Evolutionary conservation across 768 basidiomycete species (phyloP), one percentile per base, ranked within the genome.

Genomic region (Glaciozyma martinii): DNA sequence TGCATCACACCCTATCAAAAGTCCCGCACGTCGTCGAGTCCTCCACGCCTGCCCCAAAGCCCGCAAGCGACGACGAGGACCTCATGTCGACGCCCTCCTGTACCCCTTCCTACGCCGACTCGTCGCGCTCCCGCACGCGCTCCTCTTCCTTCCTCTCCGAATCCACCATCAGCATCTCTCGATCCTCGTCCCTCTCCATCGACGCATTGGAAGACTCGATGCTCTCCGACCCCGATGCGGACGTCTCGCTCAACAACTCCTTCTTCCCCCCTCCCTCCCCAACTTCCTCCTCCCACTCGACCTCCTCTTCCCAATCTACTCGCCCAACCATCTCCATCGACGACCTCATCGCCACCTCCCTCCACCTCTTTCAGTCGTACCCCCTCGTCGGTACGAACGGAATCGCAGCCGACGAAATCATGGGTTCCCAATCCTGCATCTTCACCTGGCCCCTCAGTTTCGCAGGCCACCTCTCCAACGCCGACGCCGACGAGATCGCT

Each of bases 1-100:
- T 79, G 0, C 78, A 79, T 65, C 76, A 78, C 0, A 72, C 76
- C 1, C 74, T 80, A 23, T 71, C 71, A 3, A 72, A 71, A 44
- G 64, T 72, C 0, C 73, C 73, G 12, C 52, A 59, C 19, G 47
- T 74, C 16, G 40, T 47, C 43, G 15, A 43, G 46, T 5, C 47
- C 61, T 7, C 56, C 44, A 16, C 33, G 50, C 44, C 40, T 29
- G 1, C 50, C 60, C 6, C 37, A 40, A 5, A 32, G 59, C n/a
- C 16, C 46, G 12, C 27, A 27, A 4, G 23, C 53, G 43, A 58
- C 6, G 58, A 59, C 44, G 58, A 59, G 23, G 58, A 59, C 30
- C 58, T 64, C 49, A 53, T 68, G 33, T 61, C 63, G 9, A 57
- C 63, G 23, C 47, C 44, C 8, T 62, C 61, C 27, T 25, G n/a